Conservation (phyloP, 2,329 filamentous ascomycete species). For the Aspergillus fischeri region DNA sequence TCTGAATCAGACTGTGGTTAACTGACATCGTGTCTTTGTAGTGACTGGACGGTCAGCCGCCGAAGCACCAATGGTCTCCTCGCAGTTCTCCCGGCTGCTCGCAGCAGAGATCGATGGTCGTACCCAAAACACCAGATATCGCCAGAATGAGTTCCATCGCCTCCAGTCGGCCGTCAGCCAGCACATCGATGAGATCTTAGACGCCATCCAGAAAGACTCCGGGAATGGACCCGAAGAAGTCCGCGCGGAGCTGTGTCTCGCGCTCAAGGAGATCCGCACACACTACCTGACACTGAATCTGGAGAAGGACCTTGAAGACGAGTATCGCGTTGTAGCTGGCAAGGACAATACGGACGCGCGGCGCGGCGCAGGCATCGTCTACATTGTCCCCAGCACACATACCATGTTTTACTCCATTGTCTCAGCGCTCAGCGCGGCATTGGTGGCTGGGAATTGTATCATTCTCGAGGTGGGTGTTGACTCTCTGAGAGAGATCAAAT, state of each 20-base stretch:
- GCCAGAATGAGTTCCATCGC: constrained; percentile 36
- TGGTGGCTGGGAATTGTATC: constrained; percentile 51
- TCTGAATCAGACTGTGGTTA: neutral
- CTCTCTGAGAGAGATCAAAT: neutral
- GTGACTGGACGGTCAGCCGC: neutral
- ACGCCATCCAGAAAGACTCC: constrained; percentile 30
- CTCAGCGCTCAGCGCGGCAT: constrained; percentile 43
- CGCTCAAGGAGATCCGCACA: constrained; percentile 23
- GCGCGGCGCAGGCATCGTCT: constrained; percentile 29
- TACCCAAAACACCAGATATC: constrained; percentile 34
- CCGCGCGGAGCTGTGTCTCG: constrained; percentile 22
- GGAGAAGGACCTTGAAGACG: constrained; percentile 15
- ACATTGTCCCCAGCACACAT: constrained; percentile 47
- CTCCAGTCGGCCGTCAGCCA: constrained; percentile 32
- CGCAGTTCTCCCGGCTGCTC: constrained; percentile 25
- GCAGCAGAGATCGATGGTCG: constrained; percentile 38
- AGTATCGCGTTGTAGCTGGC: constrained; percentile 21
- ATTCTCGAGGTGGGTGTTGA: constrained; percentile 43
- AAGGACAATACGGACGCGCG: constrained; percentile 14
- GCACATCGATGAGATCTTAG: constrained; percentile 24
- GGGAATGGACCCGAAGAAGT: constrained; percentile 29
- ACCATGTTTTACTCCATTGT: constrained; percentile 48
- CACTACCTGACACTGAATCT: constrained; percentile 21
- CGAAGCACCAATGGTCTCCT: constrained; percentile 7
- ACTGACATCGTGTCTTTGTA: too few species aligned